A percentile compares a stretch with the other conserved stretches of the same genome.
phyloP scores from a whole-genome alignment of 2,329 filamentous ascomycete genomes.

The Aspergillus intermedius region DNA sequence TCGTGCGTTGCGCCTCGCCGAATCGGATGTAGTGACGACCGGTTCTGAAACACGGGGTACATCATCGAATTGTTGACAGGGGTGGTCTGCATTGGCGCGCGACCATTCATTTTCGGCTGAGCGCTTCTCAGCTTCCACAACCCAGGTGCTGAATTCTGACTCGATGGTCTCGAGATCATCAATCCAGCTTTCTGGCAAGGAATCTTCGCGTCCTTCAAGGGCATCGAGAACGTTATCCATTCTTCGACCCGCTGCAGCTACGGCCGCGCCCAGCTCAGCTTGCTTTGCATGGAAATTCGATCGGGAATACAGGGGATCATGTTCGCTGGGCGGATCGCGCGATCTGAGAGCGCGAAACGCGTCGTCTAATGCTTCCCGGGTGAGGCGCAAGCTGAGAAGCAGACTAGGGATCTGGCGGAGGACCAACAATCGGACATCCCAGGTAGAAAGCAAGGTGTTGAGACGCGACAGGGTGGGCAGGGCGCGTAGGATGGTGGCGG shows the following conservation, averaged over 20 bases:
- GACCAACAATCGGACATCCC: conserved; percentile 70
- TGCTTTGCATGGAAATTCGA: conserved; percentile 37
- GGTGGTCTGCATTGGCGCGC: conserved; percentile 10
- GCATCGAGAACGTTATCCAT: conserved; percentile 82
- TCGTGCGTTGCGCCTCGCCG: background rate
- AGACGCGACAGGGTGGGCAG: conserved; percentile 74
- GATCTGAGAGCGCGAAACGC: conserved; percentile 26
- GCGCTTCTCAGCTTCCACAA: conserved; percentile 65
- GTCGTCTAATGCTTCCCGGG: conserved; percentile 27
- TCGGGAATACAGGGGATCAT: conserved; percentile 24
- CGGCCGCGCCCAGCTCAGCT: conserved; percentile 59
- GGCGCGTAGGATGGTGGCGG: conserved; percentile 82
- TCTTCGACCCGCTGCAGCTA: conserved; percentile 62
- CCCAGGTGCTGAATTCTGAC: conserved; percentile 71
- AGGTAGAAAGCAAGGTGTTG: conserved; percentile 64
- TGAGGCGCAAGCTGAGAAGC: conserved; percentile 53
- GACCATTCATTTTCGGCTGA: conserved; percentile 60
- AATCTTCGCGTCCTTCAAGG: conserved; percentile 76
- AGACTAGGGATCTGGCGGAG: conserved; percentile 67
- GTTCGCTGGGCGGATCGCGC: conserved; percentile 18
- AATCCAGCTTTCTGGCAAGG: conserved; percentile 79
- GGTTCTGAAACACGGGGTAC: background rate
- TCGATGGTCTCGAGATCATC: conserved; percentile 79
- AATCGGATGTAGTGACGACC: background rate
- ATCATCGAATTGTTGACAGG: background rate